These are phyloP conservation scores for Eremochloa ophiuroides DNA, from an alignment of 176 grass and related monocot genomes.

Conservation along the genomic window DNA sequence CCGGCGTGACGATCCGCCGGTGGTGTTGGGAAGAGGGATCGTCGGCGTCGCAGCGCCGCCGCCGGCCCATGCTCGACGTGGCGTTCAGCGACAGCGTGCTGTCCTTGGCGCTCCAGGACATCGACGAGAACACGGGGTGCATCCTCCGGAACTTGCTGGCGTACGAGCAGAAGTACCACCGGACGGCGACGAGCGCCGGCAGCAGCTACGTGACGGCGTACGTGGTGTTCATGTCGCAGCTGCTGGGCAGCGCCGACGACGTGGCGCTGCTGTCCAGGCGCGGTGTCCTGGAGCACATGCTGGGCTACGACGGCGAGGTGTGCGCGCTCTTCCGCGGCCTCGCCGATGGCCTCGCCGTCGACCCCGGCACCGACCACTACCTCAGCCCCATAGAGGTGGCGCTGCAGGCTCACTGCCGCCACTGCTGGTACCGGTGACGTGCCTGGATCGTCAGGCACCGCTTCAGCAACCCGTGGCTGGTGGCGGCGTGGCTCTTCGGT, in stretches of 20 bases:
- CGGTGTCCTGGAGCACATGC: no score
- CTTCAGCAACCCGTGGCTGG: slow-evolving; percentile 10
- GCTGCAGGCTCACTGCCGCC: neutral
- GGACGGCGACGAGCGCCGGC: neutral
- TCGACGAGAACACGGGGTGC: neutral
- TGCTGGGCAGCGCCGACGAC: no score
- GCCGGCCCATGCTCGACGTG: no score
- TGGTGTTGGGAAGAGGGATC: no score
- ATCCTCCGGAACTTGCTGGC: neutral
- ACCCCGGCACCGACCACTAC: no score
- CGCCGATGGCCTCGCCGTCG: neutral
- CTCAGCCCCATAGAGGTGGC: neutral
- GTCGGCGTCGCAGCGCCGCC: no score
- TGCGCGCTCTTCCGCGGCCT: slow-evolving; percentile 8
- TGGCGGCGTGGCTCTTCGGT: neutral
- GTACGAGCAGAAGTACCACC: neutral
- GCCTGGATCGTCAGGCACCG: neutral
- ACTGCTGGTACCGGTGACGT: neutral
- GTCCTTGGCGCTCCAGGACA: neutral
- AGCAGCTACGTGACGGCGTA: neutral
- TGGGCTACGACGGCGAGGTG: neutral
- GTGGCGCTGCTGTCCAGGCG: no score
- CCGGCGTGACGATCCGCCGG: no score
- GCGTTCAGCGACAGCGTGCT: neutral
- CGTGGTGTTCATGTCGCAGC: slow-evolving; percentile 15